A percentile compares a stretch with the other conserved stretches of the same genome.
phyloP scores from a whole-genome alignment of 768 basidiomycete species.

The Floccularia luteovirens region DNA sequence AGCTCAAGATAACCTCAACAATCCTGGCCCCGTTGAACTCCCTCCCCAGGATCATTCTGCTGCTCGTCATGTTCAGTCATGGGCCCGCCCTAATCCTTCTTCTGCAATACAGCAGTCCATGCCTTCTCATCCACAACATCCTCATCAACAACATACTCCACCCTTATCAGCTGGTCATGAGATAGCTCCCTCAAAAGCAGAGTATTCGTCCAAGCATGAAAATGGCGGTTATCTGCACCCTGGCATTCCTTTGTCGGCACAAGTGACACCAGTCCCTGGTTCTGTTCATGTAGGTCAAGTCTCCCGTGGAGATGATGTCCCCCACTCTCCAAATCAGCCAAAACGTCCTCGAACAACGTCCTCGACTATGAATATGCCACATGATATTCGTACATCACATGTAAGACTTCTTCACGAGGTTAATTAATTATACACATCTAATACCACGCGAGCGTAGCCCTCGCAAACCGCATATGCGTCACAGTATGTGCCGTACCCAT shows the following conservation, averaged over 20 bases:
- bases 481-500: constrained; percentile 34
- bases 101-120: constrained; percentile 18
- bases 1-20: constrained; percentile 18
- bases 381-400: constrained; percentile 41
- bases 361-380: constrained; percentile 23
- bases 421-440: too few species aligned
- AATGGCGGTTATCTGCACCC: constrained; percentile 40
- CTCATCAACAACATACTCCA: constrained; percentile 41
- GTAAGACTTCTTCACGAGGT: too few species aligned
- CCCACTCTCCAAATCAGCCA: constrained; percentile 25
- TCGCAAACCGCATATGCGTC: constrained; percentile 9
- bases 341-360: constrained; percentile 37
- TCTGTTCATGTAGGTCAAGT: constrained; percentile 24
- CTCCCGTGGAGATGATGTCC: constrained; percentile 25
- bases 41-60: constrained; percentile 18
- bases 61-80: constrained; percentile 25
- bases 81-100: constrained; percentile 21
- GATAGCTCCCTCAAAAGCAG: constrained; percentile 20
- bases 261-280: constrained; percentile 27
- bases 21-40: constrained; percentile 14
- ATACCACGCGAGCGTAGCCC: too few species aligned
- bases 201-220: constrained; percentile 43
- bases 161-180: constrained; percentile 39
- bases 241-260: constrained; percentile 37
- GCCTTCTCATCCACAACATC: constrained; percentile 16